Percentiles rank a stretch among this genome's conserved stretches.
Conservation (phyloP, 1,284 basidiomycete species). For the Marasmius fiardii region DNA sequence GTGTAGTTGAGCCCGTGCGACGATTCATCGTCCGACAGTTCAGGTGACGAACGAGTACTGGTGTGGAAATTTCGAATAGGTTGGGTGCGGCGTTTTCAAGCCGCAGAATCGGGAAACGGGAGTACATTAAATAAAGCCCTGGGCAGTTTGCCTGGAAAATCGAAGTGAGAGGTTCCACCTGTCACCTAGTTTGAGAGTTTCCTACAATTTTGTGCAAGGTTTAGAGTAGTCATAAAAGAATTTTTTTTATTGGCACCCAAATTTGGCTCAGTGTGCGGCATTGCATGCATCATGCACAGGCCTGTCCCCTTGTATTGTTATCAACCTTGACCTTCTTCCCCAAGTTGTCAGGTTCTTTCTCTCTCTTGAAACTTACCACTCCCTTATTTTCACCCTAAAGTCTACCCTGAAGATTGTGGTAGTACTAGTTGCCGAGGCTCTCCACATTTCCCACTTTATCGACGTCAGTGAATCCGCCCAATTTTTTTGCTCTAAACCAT, state of each 20-base stretch:
- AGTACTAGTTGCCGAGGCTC: background rate
- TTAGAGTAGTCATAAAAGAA: no score
- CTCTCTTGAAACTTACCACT: background rate
- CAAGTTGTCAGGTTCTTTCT: no score
- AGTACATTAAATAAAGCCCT: background rate
- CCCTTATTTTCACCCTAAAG: background rate
- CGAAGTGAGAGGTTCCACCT: background rate
- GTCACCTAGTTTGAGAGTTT: background rate
- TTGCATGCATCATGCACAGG: no score
- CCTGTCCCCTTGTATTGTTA: no score
- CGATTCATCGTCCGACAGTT: conserved; percentile 11
- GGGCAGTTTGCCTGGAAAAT: background rate
- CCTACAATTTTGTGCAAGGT: no score
- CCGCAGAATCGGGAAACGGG: background rate
- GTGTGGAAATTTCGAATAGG: background rate
- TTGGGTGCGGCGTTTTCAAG: background rate
- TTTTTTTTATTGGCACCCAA: no score
- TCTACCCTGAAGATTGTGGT: no score
- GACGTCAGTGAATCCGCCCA: background rate
- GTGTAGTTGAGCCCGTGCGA: conserved; percentile 55
- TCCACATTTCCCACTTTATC: background rate
- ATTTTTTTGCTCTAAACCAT: background rate
- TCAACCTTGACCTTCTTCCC: no score
- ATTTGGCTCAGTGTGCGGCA: no score
- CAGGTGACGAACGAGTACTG: background rate